These are phyloP conservation scores for Nectriaceae sp. DNA, from an alignment of 2,329 filamentous ascomycete species.

Conservation along the genomic window DNA sequence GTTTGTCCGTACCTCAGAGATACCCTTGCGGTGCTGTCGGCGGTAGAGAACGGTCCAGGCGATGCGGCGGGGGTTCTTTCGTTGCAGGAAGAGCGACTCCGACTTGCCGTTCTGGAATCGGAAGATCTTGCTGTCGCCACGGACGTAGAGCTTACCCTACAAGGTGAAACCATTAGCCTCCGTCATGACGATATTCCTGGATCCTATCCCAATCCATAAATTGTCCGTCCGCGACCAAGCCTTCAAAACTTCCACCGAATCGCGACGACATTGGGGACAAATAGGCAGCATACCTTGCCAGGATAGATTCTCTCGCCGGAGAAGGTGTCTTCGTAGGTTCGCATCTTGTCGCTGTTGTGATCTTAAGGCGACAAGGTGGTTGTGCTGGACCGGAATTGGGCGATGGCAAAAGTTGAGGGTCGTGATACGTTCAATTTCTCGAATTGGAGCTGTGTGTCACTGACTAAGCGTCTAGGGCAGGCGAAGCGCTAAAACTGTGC, in stretches of 20 bases:
- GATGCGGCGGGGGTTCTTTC: slow-evolving; percentile 99
- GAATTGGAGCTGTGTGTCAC: slow-evolving; percentile 42
- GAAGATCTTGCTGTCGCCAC: slow-evolving; percentile 99
- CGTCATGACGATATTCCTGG: slow-evolving; percentile 10
- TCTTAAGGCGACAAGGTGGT: slow-evolving; percentile 43
- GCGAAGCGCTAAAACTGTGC: slow-evolving; percentile 21
- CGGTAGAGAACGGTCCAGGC: slow-evolving; percentile 98
- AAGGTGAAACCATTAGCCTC: slow-evolving; percentile 33
- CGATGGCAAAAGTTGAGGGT: slow-evolving; percentile 39
- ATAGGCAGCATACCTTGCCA: slow-evolving; percentile 58
- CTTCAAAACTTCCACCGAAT: slow-evolving; percentile 21
- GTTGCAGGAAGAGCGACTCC: slow-evolving; percentile 99
- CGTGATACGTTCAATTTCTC: slow-evolving; percentile 41
- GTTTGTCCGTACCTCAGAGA: slow-evolving; percentile 85
- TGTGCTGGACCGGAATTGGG: slow-evolving; percentile 43
- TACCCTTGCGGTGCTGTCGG: slow-evolving; percentile 99
- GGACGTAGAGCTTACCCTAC: slow-evolving; percentile 99
- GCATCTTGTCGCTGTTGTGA: slow-evolving; percentile 56
- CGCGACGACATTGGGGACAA: slow-evolving; percentile 17
- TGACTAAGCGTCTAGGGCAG: slow-evolving; percentile 46
- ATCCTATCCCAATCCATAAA: not conserved
- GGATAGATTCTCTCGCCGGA: slow-evolving; percentile 69
- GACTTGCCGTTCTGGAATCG: slow-evolving; percentile 99
- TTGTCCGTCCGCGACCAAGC: not conserved
- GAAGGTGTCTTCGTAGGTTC: slow-evolving; percentile 68